These are phyloP conservation scores for Hypoxylon lenormandii DNA, from an alignment of 495 filamentous ascomycete genomes.

Conservation along the genomic window DNA sequence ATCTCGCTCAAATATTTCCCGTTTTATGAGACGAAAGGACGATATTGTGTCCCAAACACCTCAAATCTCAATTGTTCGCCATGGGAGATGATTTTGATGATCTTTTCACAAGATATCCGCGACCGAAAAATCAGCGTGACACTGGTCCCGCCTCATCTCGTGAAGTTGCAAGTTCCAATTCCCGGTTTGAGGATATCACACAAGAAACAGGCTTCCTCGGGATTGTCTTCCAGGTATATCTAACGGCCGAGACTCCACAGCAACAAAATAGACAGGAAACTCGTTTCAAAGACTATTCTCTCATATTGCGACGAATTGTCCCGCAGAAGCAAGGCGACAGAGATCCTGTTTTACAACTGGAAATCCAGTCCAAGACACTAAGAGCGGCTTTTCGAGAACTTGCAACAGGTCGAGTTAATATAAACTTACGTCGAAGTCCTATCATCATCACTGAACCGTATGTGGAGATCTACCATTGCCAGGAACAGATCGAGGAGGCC, in stretches of 20 bases:
- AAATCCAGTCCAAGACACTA: slow-evolving; percentile 10
- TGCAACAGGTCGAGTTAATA: slow-evolving; percentile 2
- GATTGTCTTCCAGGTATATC: slow-evolving; percentile 12
- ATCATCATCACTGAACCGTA: slow-evolving; percentile 10
- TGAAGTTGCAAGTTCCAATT: background rate
- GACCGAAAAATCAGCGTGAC: background rate
- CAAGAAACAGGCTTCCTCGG: slow-evolving; percentile 15
- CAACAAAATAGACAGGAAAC: slow-evolving; percentile 7
- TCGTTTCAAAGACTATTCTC: slow-evolving; percentile 8
- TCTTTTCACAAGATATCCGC: slow-evolving; percentile 10
- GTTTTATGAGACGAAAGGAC: background rate
- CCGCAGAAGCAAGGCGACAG: slow-evolving; percentile 10
- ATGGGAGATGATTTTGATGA: slow-evolving; percentile 9
- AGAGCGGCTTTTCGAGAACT: background rate
- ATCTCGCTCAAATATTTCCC: too few relatives aligned
- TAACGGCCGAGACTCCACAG: slow-evolving; percentile 9
- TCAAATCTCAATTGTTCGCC: background rate
- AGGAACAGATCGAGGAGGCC: slow-evolving; percentile 5
- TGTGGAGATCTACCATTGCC: slow-evolving; percentile 11
- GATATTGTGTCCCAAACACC: background rate
- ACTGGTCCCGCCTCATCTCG: background rate
- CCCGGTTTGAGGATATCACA: slow-evolving; percentile 14
- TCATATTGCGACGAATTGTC: slow-evolving; percentile 10
- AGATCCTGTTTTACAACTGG: slow-evolving; percentile 7
- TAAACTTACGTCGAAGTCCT: slow-evolving; percentile 8